A percentile compares a stretch with the other conserved stretches of the same genome.
Evolutionary conservation across 1,139 yeast species (phyloP).

Genomic region (Scheffersomyces titani): DNA sequence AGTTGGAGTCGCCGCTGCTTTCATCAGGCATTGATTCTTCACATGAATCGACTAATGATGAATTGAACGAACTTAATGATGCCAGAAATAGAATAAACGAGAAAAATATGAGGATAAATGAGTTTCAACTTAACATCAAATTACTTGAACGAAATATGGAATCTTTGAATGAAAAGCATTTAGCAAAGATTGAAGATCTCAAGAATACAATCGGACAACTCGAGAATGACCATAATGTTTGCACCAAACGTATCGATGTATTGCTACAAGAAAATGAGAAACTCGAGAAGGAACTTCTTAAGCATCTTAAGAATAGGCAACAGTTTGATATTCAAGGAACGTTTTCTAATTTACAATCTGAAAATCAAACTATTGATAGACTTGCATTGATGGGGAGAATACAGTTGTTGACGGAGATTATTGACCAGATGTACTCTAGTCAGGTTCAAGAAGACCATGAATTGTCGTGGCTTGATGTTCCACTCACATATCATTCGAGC

Average conservation of each 20-base stretch:
- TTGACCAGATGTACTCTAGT: constrained; percentile 7
- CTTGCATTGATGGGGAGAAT: constrained; percentile 40
- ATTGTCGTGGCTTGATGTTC: constrained; percentile 20
- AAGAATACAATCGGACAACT: constrained; percentile 22
- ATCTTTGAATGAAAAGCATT: constrained; percentile 31
- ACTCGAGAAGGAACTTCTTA: constrained; percentile 12
- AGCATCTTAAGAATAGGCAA: not conserved
- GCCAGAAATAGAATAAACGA: constrained; percentile 13
- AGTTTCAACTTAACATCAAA: constrained; percentile 41
- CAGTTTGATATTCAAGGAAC: constrained; percentile 14
- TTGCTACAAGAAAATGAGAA: constrained; percentile 17
- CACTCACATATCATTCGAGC: not conserved
- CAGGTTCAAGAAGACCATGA: constrained; percentile 8
- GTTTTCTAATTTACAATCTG: constrained; percentile 29
- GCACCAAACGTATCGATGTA: constrained; percentile 12
- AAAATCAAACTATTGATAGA: constrained; percentile 32
- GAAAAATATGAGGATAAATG: constrained; percentile 37
- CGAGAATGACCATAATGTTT: constrained; percentile 19
- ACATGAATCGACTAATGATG: not conserved
- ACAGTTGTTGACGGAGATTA: constrained; percentile 30
- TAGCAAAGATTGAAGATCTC: constrained; percentile 24
- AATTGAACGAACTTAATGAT: constrained; percentile 6
- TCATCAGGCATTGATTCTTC: not conserved
- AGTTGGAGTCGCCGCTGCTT: not conserved
- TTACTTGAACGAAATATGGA: constrained; percentile 44